phyloP scores from a whole-genome alignment of 2,329 filamentous ascomycete species.

The Neonectria coccinea region DNA sequence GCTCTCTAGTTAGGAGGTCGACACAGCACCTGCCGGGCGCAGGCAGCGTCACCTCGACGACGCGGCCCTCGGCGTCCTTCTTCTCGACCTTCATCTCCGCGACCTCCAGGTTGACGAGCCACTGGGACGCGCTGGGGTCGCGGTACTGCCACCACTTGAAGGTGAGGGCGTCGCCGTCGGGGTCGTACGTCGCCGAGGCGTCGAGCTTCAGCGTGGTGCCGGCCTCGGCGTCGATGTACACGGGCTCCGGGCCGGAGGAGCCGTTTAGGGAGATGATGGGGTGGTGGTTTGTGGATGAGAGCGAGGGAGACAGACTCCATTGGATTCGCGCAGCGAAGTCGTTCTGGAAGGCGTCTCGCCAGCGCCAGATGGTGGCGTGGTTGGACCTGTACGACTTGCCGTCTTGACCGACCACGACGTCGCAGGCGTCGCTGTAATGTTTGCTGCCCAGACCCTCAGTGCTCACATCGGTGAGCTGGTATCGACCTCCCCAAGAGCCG shows the following conservation, averaged over 20 bases:
- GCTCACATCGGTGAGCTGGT: slow-evolving; percentile 50
- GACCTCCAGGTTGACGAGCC: slow-evolving; percentile 52
- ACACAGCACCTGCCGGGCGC: slow-evolving; percentile 52
- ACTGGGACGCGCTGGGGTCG: slow-evolving; percentile 54
- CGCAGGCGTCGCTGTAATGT: slow-evolving; percentile 49
- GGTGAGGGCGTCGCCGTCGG: slow-evolving; percentile 55
- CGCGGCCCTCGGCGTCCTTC: slow-evolving; percentile 30
- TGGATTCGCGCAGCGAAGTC: slow-evolving; percentile 57
- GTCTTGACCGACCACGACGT: slow-evolving; percentile 45
- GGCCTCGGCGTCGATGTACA: slow-evolving; percentile 56
- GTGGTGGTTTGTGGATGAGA: slow-evolving; percentile 57
- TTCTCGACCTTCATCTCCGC: slow-evolving; percentile 47
- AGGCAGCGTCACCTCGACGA: slow-evolving; percentile 54
- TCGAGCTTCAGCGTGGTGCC: slow-evolving; percentile 56
- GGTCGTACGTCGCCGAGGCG: slow-evolving; percentile 59
- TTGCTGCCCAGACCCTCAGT: slow-evolving; percentile 29
- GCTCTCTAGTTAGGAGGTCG: slow-evolving; percentile 50
- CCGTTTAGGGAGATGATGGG: slow-evolving; percentile 59
- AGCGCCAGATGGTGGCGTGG: slow-evolving; percentile 57
- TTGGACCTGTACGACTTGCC: slow-evolving; percentile 44
- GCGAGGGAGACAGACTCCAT: slow-evolving; percentile 48
- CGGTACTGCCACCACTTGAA: slow-evolving; percentile 65
- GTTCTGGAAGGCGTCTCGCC: slow-evolving; percentile 55
- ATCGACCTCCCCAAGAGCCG: slow-evolving; percentile 64
- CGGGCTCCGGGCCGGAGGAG: slow-evolving; percentile 50